Evolutionary conservation across 2,329 filamentous ascomycete species (phyloP), one percentile per base, ranked within the genome.

Genomic region (Lachnellula occidentalis): DNA sequence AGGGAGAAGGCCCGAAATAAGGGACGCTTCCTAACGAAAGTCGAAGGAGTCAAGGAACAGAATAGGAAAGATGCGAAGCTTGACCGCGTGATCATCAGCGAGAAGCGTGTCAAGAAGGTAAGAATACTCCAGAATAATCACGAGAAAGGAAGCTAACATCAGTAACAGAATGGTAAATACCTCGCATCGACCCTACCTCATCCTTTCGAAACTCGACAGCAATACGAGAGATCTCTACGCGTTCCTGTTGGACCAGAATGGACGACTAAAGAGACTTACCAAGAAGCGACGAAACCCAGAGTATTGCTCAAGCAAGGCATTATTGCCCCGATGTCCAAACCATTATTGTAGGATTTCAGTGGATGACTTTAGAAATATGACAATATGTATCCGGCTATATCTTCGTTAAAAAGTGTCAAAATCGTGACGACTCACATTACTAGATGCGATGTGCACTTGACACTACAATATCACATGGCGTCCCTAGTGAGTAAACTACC

Each of bases 201-300:
- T 72, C 86, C 85, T n/a, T 97, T 91, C 71, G 92, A 96, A 77
- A 90, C 81, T 27, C 81, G 80, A 63, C 81, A 88, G 67, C 91
- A 96, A 76, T 97, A 97, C 73, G 94, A 99, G 77, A 78, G 92
- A 49, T 88, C 87, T 60, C 76, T 97, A 55, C 80, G 92, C 43
- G 74, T 96, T 62, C 94, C 94, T 1, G 83, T 97, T 57, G 94
- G 94, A 1, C 90, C 88, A 15, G 92, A 99, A 72, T 99, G 92
- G 92, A 85, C 86, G 63, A 97, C 92, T n/a, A 96, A 96, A 80
- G 85, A 90, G 75, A 90, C 88, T 14, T 94, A 94, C 79, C 92
- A 97, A 76, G 83, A 87, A 64, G 82, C 82, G 58, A 95, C 88
- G 56, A 95, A 92, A 80, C 94, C 94, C 55, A 83, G 90, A 65